Evolutionary conservation across 139 green algal genomes (phyloP).

Genomic region (Ulvella scutata): DNA sequence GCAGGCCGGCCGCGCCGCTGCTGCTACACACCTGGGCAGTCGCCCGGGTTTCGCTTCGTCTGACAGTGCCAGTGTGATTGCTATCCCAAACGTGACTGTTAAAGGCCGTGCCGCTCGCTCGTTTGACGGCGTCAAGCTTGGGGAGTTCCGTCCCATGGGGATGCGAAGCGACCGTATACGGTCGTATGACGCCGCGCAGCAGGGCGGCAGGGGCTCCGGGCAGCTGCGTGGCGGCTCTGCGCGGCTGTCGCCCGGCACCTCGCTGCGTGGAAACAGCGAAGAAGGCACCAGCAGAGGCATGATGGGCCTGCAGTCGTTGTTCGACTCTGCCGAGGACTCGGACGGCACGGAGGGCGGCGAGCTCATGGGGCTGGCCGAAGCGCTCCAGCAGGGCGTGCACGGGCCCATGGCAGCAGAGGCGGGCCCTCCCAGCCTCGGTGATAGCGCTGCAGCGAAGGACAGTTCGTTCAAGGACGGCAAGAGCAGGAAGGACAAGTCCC

Average conservation of each 20-base stretch:
- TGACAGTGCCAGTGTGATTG: neutral
- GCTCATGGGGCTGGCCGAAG: too few relatives aligned
- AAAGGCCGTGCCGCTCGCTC: neutral
- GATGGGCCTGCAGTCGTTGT: neutral
- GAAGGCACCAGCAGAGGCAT: neutral
- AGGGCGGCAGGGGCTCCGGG: too few relatives aligned
- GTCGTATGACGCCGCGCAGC: neutral
- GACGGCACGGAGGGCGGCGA: too few relatives aligned
- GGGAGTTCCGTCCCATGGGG: neutral
- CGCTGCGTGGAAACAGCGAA: neutral
- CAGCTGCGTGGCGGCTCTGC: neutral
- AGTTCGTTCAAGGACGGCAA: too few relatives aligned
- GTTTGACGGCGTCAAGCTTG: neutral
- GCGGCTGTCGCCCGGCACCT: neutral
- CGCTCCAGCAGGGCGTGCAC: too few relatives aligned
- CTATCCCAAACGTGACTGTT: neutral
- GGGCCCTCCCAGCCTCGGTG: too few relatives aligned
- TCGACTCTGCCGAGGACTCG: neutral
- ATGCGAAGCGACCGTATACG: neutral
- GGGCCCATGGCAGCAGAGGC: too few relatives aligned
- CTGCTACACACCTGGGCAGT: too few relatives aligned
- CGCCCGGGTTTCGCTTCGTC: neutral
- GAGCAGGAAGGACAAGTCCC: too few relatives aligned
- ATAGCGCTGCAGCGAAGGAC: too few relatives aligned
- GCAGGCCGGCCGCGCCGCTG: too few relatives aligned